These are phyloP conservation scores for Leccinum fibrillosum DNA, from an alignment of 768 basidiomycete genomes.

Conservation along the genomic window DNA sequence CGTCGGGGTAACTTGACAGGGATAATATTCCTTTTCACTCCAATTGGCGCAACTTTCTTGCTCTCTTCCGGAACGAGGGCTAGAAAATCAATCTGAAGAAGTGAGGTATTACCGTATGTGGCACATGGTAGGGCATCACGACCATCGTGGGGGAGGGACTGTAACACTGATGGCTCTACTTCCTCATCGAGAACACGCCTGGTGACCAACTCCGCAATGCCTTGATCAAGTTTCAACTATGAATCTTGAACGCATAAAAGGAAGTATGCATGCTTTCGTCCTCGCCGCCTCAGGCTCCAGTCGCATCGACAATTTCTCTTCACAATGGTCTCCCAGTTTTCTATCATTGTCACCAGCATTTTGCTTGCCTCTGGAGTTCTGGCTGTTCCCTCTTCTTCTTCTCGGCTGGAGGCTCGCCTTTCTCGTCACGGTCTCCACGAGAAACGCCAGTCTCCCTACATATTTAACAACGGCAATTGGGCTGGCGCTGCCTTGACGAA, in stretches of 20 bases:
- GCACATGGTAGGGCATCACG: no score
- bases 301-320: neutral
- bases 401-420: neutral
- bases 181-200: no score
- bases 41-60: neutral
- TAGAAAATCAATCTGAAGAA: neutral
- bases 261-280: neutral
- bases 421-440: neutral
- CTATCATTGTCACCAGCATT: neutral
- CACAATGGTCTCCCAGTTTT: neutral
- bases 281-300: neutral
- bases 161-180: no score
- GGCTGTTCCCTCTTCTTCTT: neutral
- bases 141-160: no score
- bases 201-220: no score
- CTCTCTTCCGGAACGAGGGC: neutral
- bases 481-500: neutral
- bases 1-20: neutral
- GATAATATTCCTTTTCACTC: neutral
- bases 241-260: neutral
- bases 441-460: neutral
- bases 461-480: no score
- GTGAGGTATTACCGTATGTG: neutral
- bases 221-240: neutral
- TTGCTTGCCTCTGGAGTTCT: neutral